Evolutionary conservation across 345 rosid species (phyloP), one percentile per base, ranked within the genome.

Genomic region (Dovyalis caffra): DNA sequence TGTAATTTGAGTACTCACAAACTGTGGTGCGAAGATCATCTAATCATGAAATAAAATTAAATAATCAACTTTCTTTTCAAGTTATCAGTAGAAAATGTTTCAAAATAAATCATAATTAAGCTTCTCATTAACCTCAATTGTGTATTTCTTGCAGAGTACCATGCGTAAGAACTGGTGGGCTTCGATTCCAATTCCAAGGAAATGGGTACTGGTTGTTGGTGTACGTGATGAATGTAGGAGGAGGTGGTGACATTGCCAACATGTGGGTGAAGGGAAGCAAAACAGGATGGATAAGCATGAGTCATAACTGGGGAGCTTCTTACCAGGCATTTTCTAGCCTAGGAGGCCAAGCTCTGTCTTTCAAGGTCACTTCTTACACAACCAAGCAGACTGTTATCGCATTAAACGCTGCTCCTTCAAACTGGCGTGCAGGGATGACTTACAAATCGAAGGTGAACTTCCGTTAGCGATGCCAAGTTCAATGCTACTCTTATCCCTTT

Each of bases 271-370:
- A 77, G 68, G 85, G 82, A 10, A 90, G 86, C 83, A 82, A 45
- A 40, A 89, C 98, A 0, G 81, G 81, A 14, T 94, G 97, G 97
- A 89, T 94, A 3, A 63, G 80, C 74, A 94, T 92, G 98, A 89
- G 91, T 86, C 97, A 94, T 71, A 92, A 94, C 47, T 92, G 97
- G 96, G 96, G 98, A 56, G 98, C 97, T 69, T 87, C 98, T 0
- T 94, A 90, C 68, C 98, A 94, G 74, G 98, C 97, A 23, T 92
- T 94, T 64, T 86, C 98, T 32, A 76, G 86, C 38, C 87, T 94
- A 0, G 71, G 82, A 1, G 94, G 97, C 28, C 98, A 94, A 71
- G 8, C 97, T 64, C 80, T 92, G 33, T 94, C 98, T 45, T 92
- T 94, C 82, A 82, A 82, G 76, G 3, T 94, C 74, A 85, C 89